phyloP scores from a whole-genome alignment of 129 eudicot species.

The Chrysanthemum seticuspe region DNA sequence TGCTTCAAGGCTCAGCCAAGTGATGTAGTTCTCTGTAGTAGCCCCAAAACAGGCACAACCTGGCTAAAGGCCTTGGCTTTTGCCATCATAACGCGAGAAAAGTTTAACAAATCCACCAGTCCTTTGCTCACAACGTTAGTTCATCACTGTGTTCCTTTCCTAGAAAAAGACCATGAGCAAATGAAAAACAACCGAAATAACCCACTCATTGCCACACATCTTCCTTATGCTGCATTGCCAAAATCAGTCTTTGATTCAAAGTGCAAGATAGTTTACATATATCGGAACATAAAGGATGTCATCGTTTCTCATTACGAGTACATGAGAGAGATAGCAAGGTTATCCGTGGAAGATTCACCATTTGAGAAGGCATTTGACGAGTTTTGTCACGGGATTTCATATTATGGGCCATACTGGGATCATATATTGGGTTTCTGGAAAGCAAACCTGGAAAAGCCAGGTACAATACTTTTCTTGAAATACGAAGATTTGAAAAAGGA shows the following conservation, averaged over 20 bases:
- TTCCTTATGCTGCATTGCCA: slow-evolving; percentile 27
- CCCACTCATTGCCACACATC: slow-evolving; percentile 30
- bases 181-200: background rate
- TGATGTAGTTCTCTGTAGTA: slow-evolving; percentile 14
- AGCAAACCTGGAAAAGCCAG: too few relatives aligned
- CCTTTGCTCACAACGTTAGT: slow-evolving; percentile 19
- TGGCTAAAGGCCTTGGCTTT: slow-evolving; percentile 37
- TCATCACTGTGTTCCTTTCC: background rate
- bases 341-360: too few relatives aligned
- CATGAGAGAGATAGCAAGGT: too few relatives aligned
- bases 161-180: background rate
- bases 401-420: too few relatives aligned
- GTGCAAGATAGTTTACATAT: too few relatives aligned
- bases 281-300: too few relatives aligned
- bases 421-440: too few relatives aligned
- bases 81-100: background rate
- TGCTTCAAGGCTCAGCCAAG: slow-evolving; percentile 25
- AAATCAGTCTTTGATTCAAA: background rate
- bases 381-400: too few relatives aligned
- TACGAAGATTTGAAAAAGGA: too few relatives aligned
- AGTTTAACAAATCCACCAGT: background rate
- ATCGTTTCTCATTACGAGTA: too few relatives aligned
- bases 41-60: slow-evolving; percentile 32
- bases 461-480: too few relatives aligned
- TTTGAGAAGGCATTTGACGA: too few relatives aligned